Evolutionary conservation across 2,329 filamentous ascomycete species (phyloP), one percentile per base, ranked within the genome.

Genomic region (Fusarium austroafricanum): DNA sequence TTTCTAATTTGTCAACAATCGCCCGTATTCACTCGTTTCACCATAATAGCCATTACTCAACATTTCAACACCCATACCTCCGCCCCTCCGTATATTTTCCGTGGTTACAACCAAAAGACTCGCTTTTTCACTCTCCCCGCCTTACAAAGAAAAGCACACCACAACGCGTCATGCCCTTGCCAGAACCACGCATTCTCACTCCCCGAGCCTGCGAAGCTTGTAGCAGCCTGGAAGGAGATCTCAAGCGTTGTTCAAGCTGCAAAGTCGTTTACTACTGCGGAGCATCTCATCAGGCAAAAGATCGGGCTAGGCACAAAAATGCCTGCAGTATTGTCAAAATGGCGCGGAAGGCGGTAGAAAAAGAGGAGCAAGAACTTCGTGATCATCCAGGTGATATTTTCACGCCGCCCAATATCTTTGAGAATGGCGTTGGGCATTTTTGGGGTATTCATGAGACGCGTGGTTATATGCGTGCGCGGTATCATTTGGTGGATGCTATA

Each of bases 221-320:
- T 35, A 39, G 20, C 20, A 5, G 5, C 9, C 26, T 43, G 11
- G 61, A 14, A 31, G 49, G 57, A 26, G n/a, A 29, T 18, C 23
- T 70, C 29, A 71, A 73, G 6, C 77, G 73, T 51, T 86, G 84
- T 65, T 61, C 73, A 6, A 78, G 72, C 7, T 87, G 84, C 73
- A 78, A 75, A 40, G 79, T 77, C 2, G 75, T 81, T 51, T 72
- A 73, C 38, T 86, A 86, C 74, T 86, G 84, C 73, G 71, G 77
- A 47, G 70, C 71, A 15, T 78, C 81, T 2, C 82, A 86, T 70
- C 83, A 86, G 72, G 51, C 54, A 0, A 46, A 70, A 3, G 71
- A 85, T 65, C 70, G 78, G 23, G 38, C 61, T 1, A 42, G 56
- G 4, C 83, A 86, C 75, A 82, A 82, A 65, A 35, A 35, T 11